phyloP scores from a whole-genome alignment of 2,329 filamentous ascomycete species.

The Didymella lethalis region DNA sequence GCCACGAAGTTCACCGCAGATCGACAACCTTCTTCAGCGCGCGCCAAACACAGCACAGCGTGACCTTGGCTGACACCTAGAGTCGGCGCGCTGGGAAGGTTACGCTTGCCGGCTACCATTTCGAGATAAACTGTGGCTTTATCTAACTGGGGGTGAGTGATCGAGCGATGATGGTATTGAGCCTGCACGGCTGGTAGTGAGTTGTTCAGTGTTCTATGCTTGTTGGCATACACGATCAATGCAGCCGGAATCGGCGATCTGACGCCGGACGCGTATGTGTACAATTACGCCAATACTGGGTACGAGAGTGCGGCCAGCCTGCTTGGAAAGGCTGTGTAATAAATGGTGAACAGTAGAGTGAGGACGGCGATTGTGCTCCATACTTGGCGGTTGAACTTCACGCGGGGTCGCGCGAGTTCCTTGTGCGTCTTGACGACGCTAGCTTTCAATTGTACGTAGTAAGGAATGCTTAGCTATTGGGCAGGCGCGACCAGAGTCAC shows the following conservation, averaged over 20 bases:
- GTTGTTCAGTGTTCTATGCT: not conserved
- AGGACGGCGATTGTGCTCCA: not conserved
- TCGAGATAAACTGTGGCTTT: not conserved
- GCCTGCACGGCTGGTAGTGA: not conserved
- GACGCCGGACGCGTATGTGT: not conserved
- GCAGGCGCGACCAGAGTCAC: not conserved
- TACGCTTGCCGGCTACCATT: slow-evolving; percentile 7
- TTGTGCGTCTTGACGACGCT: not conserved
- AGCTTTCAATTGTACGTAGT: not conserved
- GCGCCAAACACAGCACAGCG: not conserved
- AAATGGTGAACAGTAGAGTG: not conserved
- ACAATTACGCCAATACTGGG: not conserved
- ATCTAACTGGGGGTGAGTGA: not conserved
- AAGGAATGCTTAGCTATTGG: too few relatives aligned
- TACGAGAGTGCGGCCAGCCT: not conserved
- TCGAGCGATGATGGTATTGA: not conserved
- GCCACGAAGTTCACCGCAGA: not conserved
- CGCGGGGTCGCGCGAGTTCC: not conserved
- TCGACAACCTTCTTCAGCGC: not conserved
- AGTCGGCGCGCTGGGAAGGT: slow-evolving; percentile 6
- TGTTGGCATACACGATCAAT: not conserved
- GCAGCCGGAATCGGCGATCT: not conserved
- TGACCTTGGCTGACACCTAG: not conserved
- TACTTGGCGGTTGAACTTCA: not conserved
- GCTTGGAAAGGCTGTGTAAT: not conserved